Base-by-base conservation (phyloP, 371 early-diverging fungal species). In the Rhizomucor pusillus region DNA sequence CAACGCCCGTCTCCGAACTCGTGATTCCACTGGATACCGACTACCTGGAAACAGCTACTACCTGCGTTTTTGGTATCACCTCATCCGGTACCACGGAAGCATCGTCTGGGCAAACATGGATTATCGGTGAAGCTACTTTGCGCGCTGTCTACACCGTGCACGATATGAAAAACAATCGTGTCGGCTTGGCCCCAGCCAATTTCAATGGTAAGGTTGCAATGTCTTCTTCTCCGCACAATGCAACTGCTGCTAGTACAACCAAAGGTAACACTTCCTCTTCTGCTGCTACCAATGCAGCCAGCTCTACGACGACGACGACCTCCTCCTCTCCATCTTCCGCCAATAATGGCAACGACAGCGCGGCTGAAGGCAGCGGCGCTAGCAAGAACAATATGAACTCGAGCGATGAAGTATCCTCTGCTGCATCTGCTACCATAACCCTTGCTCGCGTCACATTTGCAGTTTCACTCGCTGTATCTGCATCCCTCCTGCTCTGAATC, bases 101-200 rank as follows among this genome's bases (percentile, higher is more conserved):
- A 12, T 37, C 57, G 3, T 20, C 39, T 19, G 49, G 37, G 7
- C 51, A 41, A 13, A 46, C 49, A 12, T 67, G 61, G 56, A 51
- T 73, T 18, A 43, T 73, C 14, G 73, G 73, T 20, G 70, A 73
- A 52, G 60, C 56, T 10, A 23, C 65, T 7, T 53, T 73, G 33
- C 60, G 65, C 12, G 61, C 63, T 23, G 53, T 58, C 18, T 73
- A 73, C 40, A 41, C 60, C 5, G 65, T 60, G 0, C 65, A 69
- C 46, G 66, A 73, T 22, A 56, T 66, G 57, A 53, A 62, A 12
- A 35, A 60, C 11, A 55, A 65, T 20, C 50, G 56, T 9, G 61
- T 69, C 11, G 67, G 73, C 12, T 51, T 69, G 16, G 65, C 70
- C 29, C 58, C 67, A 10, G 50, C 59, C 5, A 47, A 43, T 37